phyloP scores from a whole-genome alignment of 2,329 filamentous ascomycete genomes.

The Pezicula radicicola region DNA sequence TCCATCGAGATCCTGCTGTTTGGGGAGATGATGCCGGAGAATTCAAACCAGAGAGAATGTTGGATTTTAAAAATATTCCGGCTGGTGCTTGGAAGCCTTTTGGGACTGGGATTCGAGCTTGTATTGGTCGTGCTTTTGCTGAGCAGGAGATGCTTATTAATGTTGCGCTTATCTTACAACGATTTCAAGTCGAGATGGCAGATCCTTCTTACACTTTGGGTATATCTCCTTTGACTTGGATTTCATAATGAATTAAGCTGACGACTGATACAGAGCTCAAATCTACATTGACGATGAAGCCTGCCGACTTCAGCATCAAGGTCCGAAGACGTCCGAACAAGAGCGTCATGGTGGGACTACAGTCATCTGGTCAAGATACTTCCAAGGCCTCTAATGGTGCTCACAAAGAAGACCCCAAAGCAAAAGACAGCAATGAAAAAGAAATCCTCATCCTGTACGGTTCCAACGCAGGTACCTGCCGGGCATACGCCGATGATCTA shows the following conservation, averaged over 20 bases:
- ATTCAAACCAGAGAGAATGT: constrained; percentile 71
- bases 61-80: constrained; percentile 66
- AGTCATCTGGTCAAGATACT: no score
- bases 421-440: not conserved
- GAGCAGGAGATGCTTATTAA: constrained; percentile 69
- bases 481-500: constrained; percentile 60
- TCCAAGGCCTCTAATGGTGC: no score
- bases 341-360: not conserved
- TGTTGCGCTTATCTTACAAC: constrained; percentile 64
- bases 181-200: constrained; percentile 63
- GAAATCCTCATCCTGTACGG: constrained; percentile 66
- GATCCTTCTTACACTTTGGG: constrained; percentile 51
- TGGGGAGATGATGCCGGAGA: constrained; percentile 63
- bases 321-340: constrained; percentile 48
- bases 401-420: not conserved
- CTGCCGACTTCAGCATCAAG: constrained; percentile 60
- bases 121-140: constrained; percentile 71
- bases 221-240: no score
- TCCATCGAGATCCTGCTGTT: constrained; percentile 61
- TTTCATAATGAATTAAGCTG: no score
- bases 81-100: constrained; percentile 65
- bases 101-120: constrained; percentile 67
- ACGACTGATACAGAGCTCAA: constrained; percentile 43
- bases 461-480: constrained; percentile 73
- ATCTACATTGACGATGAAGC: constrained; percentile 59